phyloP scores from a whole-genome alignment of 176 grass and related monocot species.

The Alloteropsis semialata region DNA sequence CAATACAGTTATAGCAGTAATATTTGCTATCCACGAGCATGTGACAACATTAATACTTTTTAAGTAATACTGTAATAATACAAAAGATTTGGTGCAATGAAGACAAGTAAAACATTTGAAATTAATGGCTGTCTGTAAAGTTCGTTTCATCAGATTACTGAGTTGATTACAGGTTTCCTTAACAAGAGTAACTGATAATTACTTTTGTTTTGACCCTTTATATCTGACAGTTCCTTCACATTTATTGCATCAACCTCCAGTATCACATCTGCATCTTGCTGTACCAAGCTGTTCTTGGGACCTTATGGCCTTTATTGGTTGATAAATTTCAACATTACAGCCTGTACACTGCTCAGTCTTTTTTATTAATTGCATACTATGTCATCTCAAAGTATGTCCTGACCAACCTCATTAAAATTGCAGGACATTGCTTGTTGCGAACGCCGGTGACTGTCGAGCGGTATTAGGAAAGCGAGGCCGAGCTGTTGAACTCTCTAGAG shows the following conservation, averaged over 20 bases:
- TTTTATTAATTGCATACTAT: slow-evolving; percentile 17
- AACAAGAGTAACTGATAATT: background rate
- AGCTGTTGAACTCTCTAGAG: slow-evolving; percentile 75
- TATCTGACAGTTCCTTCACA: slow-evolving; percentile 12
- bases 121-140: background rate
- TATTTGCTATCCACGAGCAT: background rate
- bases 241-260: slow-evolving; percentile 31
- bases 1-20: background rate
- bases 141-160: slow-evolving; percentile 1
- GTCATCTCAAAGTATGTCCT: slow-evolving; percentile 22
- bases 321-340: background rate
- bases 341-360: slow-evolving; percentile 7
- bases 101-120: background rate
- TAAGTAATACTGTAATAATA: background rate
- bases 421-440: slow-evolving; percentile 83
- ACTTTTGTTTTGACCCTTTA: background rate
- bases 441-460: slow-evolving; percentile 88
- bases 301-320: slow-evolving; percentile 10
- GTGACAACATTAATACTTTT: too few relatives aligned
- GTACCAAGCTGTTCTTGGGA: slow-evolving; percentile 18
- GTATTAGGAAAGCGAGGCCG: slow-evolving; percentile 84
- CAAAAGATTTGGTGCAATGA: background rate
- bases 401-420: slow-evolving; percentile 37
- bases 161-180: slow-evolving; percentile 14
- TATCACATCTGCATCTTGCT: slow-evolving; percentile 30